These are phyloP conservation scores for Lichtheimia hyalospora DNA, from an alignment of 371 early-diverging fungal genomes.

Conservation along the genomic window DNA sequence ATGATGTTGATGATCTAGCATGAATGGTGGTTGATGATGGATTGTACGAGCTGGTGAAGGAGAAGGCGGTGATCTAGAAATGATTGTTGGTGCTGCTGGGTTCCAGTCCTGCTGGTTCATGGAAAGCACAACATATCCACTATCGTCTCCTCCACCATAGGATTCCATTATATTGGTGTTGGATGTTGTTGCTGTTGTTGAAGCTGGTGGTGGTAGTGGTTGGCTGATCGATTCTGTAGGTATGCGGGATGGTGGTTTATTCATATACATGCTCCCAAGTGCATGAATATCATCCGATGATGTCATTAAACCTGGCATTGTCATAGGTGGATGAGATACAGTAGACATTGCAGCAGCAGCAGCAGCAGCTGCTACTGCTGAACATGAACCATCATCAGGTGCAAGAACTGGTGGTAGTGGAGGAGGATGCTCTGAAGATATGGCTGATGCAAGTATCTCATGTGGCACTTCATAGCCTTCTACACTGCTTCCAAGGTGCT, in stretches of 20 bases:
- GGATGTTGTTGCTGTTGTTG: constrained; percentile 3
- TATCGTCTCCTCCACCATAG: neutral
- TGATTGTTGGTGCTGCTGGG: too few relatives aligned
- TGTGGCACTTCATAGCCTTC: constrained; percentile 3
- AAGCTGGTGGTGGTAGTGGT: neutral
- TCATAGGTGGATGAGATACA: neutral
- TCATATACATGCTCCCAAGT: too few relatives aligned
- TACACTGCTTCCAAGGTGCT: constrained; percentile 23
- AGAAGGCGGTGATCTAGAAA: too few relatives aligned
- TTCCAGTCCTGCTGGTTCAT: constrained; percentile 1
- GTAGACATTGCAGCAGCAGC: neutral
- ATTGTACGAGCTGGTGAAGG: too few relatives aligned
- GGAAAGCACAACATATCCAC: constrained; percentile 1
- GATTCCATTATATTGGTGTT: neutral
- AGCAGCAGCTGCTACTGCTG: constrained; percentile 4
- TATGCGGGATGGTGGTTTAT: neutral
- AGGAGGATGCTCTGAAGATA: neutral
- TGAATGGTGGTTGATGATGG: too few relatives aligned
- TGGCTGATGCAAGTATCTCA: neutral
- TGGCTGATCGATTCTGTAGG: neutral
- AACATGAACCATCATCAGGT: neutral
- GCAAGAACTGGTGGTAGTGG: neutral
- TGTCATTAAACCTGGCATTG: neutral
- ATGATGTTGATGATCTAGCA: too few relatives aligned
- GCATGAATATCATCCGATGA: neutral